Percentiles rank a stretch among this genome's conserved stretches.
Evolutionary conservation across 129 eudicot species (phyloP).

Genomic region (Deinandra increscens): DNA sequence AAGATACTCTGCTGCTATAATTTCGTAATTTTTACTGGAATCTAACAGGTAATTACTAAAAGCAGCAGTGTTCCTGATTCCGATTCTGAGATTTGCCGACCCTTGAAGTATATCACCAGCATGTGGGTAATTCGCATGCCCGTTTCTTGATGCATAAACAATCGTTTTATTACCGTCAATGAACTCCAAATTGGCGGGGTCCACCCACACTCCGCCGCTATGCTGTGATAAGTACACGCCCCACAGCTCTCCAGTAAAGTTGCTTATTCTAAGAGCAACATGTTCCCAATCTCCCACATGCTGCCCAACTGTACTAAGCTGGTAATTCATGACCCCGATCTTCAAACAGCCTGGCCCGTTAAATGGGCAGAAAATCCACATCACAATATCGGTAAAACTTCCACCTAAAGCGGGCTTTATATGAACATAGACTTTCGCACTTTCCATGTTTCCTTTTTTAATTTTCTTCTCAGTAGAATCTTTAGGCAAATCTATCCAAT

Average conservation of each 20-base stretch:
- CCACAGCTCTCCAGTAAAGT: constrained; percentile 81
- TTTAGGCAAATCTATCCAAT: constrained; percentile 80
- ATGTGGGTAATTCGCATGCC: constrained; percentile 83
- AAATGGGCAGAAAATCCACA: constrained; percentile 93
- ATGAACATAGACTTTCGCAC: constrained; percentile 71
- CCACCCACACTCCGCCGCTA: constrained; percentile 91
- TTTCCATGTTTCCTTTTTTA: constrained; percentile 63
- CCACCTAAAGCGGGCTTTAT: constrained; percentile 95
- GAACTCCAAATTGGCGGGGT: constrained; percentile 63
- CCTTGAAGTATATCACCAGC: constrained; percentile 80
- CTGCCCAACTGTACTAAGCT: constrained; percentile 62
- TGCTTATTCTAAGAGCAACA: constrained; percentile 74
- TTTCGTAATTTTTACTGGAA: constrained; percentile 63
- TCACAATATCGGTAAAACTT: constrained; percentile 68
- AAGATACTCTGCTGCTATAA: constrained; percentile 87
- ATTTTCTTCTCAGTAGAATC: constrained; percentile 45
- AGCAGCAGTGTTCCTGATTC: constrained; percentile 71
- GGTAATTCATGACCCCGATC: constrained; percentile 57
- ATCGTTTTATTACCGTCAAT: constrained; percentile 64
- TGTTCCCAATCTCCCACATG: constrained; percentile 99
- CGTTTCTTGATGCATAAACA: constrained; percentile 68
- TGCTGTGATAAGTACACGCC: constrained; percentile 80
- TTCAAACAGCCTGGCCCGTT: constrained; percentile 84
- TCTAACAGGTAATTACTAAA: constrained; percentile 54
- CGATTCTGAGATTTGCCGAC: constrained; percentile 64